These are phyloP conservation scores for Podospora conica DNA, from an alignment of 495 filamentous ascomycete genomes.

Conservation along the genomic window DNA sequence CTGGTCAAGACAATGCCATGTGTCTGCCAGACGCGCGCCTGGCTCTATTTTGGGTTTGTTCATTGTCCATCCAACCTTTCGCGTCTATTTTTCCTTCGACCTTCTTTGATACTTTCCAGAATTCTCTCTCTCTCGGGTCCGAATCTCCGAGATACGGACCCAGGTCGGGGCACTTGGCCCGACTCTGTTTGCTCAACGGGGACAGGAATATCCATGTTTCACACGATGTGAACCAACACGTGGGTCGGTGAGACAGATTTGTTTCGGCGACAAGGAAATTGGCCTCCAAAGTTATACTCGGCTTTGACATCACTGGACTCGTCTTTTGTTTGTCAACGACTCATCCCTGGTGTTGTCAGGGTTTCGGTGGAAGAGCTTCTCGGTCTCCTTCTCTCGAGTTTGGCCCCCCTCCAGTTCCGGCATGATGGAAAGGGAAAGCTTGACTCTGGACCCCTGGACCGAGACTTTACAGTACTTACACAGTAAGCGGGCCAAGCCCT, in stretches of 20 bases:
- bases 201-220: background rate
- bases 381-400: too few species aligned
- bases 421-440: too few species aligned
- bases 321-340: background rate
- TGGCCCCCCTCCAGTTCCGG: too few species aligned
- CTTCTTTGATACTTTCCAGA: background rate
- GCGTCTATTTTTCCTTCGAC: background rate
- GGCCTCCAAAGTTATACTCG: background rate
- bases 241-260: background rate
- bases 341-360: too few species aligned
- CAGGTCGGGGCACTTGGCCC: background rate
- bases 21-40: slow-evolving; percentile 19
- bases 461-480: too few species aligned
- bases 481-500: too few species aligned
- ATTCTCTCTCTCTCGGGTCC: background rate
- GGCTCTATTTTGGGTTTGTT: background rate
- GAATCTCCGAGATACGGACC: too few species aligned
- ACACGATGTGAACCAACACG: background rate
- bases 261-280: background rate
- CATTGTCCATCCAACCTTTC: background rate
- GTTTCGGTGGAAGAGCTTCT: background rate
- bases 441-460: background rate
- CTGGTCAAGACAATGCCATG: background rate
- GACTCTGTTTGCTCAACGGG: background rate
- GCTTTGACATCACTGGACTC: background rate